A percentile compares a stretch with the other conserved stretches of the same genome.
phyloP scores from a whole-genome alignment of 1,139 yeast species.

The Arxiozyma heterogenica region DNA sequence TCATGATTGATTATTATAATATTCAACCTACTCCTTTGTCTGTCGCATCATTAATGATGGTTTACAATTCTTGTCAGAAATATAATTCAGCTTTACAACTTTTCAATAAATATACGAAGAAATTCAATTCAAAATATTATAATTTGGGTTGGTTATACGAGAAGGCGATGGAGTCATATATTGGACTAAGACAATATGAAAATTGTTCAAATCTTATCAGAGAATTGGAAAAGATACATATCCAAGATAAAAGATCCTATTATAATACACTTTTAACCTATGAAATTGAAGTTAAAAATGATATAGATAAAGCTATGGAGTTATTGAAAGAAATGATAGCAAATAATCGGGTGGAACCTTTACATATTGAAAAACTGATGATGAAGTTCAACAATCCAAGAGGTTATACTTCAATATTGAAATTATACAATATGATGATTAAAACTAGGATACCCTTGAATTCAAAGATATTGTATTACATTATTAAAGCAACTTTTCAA shows the following conservation, averaged over 20 bases:
- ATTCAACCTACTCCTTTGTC: slow-evolving; percentile 23
- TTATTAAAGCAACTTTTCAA: slow-evolving; percentile 38
- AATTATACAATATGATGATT: slow-evolving; percentile 37
- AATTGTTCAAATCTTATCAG: slow-evolving; percentile 17
- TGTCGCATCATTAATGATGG: slow-evolving; percentile 24
- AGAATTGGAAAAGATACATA: slow-evolving; percentile 8
- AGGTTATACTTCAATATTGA: slow-evolving; percentile 20
- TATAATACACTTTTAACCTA: slow-evolving; percentile 18
- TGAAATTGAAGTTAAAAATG: slow-evolving; percentile 14
- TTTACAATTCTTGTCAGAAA: slow-evolving; percentile 18
- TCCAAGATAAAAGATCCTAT: slow-evolving; percentile 16
- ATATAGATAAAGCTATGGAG: slow-evolving; percentile 17
- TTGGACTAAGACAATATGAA: slow-evolving; percentile 10
- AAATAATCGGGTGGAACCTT: slow-evolving; percentile 18
- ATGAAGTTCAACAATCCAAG: slow-evolving; percentile 18
- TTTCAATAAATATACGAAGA: slow-evolving; percentile 13
- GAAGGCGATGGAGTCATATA: slow-evolving; percentile 18
- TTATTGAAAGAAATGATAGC: slow-evolving; percentile 16
- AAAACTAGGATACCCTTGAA: slow-evolving; percentile 30
- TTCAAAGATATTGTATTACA: slow-evolving; percentile 35
- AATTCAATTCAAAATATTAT: background rate
- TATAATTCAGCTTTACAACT: slow-evolving; percentile 17
- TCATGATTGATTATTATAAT: slow-evolving; percentile 25
- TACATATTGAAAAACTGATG: slow-evolving; percentile 30
- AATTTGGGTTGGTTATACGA: slow-evolving; percentile 16